phyloP scores from a whole-genome alignment of 495 filamentous ascomycete species.

The Saxispiralis lemnorum region DNA sequence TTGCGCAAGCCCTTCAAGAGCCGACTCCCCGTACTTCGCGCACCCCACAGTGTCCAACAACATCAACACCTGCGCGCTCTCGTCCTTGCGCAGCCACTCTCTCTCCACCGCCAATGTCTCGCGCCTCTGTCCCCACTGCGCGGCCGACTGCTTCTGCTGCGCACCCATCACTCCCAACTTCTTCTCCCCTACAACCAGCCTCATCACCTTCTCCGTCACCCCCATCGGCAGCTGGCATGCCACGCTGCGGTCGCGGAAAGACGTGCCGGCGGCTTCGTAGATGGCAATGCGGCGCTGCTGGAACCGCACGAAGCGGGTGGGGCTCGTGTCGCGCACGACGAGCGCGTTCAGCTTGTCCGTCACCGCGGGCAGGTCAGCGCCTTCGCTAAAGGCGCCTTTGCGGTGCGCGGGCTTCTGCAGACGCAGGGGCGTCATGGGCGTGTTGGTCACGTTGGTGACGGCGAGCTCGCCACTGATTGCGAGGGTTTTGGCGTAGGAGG shows the following conservation, averaged over 20 bases:
- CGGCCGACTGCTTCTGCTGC: slow-evolving; percentile 12
- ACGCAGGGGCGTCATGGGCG: slow-evolving; percentile 3
- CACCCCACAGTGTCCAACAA: slow-evolving; percentile 23
- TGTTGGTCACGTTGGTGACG: slow-evolving; percentile 9
- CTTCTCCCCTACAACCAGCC: slow-evolving; percentile 1
- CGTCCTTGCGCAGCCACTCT: slow-evolving; percentile 19
- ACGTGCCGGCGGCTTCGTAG: neutral
- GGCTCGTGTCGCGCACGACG: neutral
- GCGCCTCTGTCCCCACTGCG: slow-evolving; percentile 19
- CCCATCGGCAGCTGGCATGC: slow-evolving; percentile 4
- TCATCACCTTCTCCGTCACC: slow-evolving; percentile 4
- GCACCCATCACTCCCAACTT: slow-evolving; percentile 8
- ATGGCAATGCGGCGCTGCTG: slow-evolving; percentile 6
- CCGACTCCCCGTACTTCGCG: slow-evolving; percentile 20
- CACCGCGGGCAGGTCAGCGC: slow-evolving; percentile 6
- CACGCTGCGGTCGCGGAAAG: neutral
- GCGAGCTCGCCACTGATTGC: slow-evolving; percentile 2
- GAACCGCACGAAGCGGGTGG: slow-evolving; percentile 1
- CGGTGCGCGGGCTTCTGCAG: slow-evolving; percentile 9
- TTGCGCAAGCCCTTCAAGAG: no score
- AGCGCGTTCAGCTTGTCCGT: slow-evolving; percentile 6
- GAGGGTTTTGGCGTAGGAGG: slow-evolving; percentile 1
- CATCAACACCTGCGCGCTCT: slow-evolving; percentile 21
- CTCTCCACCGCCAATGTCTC: slow-evolving; percentile 18
- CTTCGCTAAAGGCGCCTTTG: slow-evolving; percentile 15